Evolutionary conservation across 257 asterid species (phyloP).

Genomic region (Linderniella brevidens): DNA sequence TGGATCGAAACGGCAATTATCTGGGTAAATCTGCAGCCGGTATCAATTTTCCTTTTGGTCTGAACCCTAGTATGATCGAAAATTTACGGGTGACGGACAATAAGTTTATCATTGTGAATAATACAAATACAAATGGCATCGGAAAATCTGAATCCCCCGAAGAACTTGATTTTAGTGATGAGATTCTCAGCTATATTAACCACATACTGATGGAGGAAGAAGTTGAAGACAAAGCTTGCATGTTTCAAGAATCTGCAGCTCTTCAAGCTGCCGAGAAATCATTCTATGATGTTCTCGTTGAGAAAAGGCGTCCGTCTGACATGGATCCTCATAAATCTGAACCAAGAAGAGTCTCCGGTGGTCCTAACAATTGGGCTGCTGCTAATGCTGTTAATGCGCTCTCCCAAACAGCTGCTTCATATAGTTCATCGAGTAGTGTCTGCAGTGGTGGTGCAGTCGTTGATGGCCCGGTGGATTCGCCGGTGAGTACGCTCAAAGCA

Average conservation of each 20-base stretch:
- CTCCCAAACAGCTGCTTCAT: too few relatives aligned
- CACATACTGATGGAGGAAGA: conserved; percentile 63
- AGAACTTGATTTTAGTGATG: conserved; percentile 50
- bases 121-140: too few relatives aligned
- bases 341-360: conserved; percentile 7
- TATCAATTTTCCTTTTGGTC: too few relatives aligned
- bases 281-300: conserved; percentile 37
- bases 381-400: conserved; percentile 10
- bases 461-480: conserved; percentile 33
- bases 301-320: conserved; percentile 21
- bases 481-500: conserved; percentile 21
- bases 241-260: conserved; percentile 55
- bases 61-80: too few relatives aligned
- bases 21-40: too few relatives aligned
- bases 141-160: conserved; percentile 15
- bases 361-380: conserved; percentile 6
- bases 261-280: conserved; percentile 60
- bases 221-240: conserved; percentile 42
- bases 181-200: conserved; percentile 33
- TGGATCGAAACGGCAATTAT: too few relatives aligned
- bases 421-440: conserved; percentile 21
- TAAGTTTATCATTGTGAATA: too few relatives aligned
- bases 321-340: conserved; percentile 11
- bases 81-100: too few relatives aligned
- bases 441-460: conserved; percentile 18